Base-by-base conservation (phyloP, 2,329 filamentous ascomycete genomes). In the Aspergillus novofumigatus region DNA sequence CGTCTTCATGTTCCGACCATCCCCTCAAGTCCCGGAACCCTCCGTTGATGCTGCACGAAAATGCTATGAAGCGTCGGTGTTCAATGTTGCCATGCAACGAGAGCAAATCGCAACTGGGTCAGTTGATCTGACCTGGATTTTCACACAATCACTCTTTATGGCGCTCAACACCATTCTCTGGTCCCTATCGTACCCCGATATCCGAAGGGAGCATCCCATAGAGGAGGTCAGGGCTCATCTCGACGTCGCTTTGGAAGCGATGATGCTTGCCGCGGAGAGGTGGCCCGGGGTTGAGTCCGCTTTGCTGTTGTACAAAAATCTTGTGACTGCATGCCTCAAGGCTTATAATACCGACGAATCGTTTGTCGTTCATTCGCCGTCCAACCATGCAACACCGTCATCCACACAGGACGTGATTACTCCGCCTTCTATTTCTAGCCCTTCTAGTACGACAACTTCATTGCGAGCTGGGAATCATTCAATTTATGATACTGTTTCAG, bases 81-180 rank as follows among this genome's bases (percentile, higher is more conserved):
- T 86, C 73, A 92, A 96, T 69, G 90, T 97, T 65, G 83, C 87
- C 62, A 85, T 93, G 70, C 88, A 92, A 48, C 86, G 85, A 69
- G 86, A 89, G 66, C 92, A 96, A 72, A 88, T 96, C 68, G 84
- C 88, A 62, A 86, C 83, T 17, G 83, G 84, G 14, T 86, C 86
- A 23, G 85, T 94, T 10, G 93, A 97, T 69, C 81, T 97, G 59
- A 97, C 92, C 0, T 97, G 93, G 93, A 88, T 96, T 47, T 96
- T 96, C 68, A 85, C 96, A 1, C 83, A 96, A 57, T 87, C 89
- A 21, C 83, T 97, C 44, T 97, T 95, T 77, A 94, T 95, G 86
- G 87, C 90, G 4, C 83, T 97, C 56, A 97, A 96, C 69, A 92
- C 91, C 4, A 83, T 97, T 51, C 82, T 99, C 0, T 99, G 94